These are phyloP conservation scores for Fusarium tjaetaba DNA, from an alignment of 2,329 filamentous ascomycete genomes.

Conservation along the genomic window DNA sequence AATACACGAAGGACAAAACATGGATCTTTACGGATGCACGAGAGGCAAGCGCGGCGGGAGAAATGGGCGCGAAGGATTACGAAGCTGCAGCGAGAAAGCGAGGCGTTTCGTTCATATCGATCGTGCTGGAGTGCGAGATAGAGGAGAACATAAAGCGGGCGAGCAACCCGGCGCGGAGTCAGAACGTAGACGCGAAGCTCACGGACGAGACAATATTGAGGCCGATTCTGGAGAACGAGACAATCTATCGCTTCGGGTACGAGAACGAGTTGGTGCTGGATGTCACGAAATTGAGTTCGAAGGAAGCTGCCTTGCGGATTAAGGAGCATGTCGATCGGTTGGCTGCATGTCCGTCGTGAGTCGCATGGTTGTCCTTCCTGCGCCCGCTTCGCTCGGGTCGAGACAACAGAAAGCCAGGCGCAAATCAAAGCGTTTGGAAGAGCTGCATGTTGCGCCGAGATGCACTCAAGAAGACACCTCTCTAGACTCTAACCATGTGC, in stretches of 20 bases:
- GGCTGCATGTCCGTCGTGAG: neutral
- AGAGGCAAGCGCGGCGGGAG: neutral
- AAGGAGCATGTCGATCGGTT: neutral
- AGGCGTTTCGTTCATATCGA: neutral
- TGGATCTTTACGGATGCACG: neutral
- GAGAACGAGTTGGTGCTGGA: neutral
- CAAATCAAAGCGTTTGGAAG: neutral
- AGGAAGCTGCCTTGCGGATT: neutral
- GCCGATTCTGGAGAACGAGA: neutral
- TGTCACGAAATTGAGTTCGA: neutral
- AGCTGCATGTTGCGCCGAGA: neutral
- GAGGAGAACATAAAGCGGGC: neutral
- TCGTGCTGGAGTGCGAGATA: neutral
- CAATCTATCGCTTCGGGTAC: neutral
- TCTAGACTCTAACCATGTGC: neutral
- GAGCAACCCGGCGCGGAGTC: rapidly evolving
- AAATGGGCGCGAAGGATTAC: neutral
- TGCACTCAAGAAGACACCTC: neutral
- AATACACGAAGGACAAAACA: neutral
- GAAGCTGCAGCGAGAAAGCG: rapidly evolving
- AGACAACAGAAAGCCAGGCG: neutral
- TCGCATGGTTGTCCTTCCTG: neutral
- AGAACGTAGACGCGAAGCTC: rapidly evolving
- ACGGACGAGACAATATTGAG: neutral
- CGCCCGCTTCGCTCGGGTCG: neutral